Evolutionary conservation across 169 alveolate species (phyloP).

Genomic region (Besnoitia besnoiti): DNA sequence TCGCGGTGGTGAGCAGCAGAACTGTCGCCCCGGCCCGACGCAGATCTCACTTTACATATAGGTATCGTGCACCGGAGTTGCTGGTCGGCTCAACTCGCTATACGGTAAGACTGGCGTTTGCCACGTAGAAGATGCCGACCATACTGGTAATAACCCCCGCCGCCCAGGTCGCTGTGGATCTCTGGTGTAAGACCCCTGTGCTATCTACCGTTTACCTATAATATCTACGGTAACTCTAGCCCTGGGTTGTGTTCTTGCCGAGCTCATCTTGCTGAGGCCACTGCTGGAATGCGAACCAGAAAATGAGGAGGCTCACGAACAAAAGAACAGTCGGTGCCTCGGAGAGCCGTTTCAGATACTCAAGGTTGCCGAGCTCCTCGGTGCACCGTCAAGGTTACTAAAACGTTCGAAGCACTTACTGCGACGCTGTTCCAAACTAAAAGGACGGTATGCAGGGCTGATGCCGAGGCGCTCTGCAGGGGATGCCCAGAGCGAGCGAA

Average conservation of each 20-base stretch:
- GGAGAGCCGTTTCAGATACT: slow-evolving; percentile 31
- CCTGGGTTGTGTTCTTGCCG: slow-evolving; percentile 53
- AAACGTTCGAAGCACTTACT: background rate
- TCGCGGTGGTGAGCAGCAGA: slow-evolving; percentile 32
- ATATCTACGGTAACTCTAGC: background rate
- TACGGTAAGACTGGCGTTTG: slow-evolving; percentile 9
- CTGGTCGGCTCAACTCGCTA: slow-evolving; percentile 42
- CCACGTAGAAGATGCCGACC: background rate
- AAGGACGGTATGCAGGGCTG: background rate
- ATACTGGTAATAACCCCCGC: background rate
- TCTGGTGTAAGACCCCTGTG: slow-evolving; percentile 49
- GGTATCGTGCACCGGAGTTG: slow-evolving; percentile 64
- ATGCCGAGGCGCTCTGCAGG: background rate
- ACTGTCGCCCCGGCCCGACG: background rate
- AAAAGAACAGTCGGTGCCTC: background rate
- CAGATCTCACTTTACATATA: background rate
- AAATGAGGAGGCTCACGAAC: background rate
- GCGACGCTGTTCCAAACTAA: background rate
- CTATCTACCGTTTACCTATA: background rate
- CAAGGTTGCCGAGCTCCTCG: slow-evolving; percentile 36
- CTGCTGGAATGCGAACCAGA: slow-evolving; percentile 43
- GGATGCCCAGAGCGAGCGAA: background rate
- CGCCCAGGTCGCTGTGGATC: slow-evolving; percentile 44
- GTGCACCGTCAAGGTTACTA: slow-evolving; percentile 11
- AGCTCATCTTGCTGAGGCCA: slow-evolving; percentile 44